phyloP scores from a whole-genome alignment of 2,329 filamentous ascomycete genomes.

The Cladosporium sp. region DNA sequence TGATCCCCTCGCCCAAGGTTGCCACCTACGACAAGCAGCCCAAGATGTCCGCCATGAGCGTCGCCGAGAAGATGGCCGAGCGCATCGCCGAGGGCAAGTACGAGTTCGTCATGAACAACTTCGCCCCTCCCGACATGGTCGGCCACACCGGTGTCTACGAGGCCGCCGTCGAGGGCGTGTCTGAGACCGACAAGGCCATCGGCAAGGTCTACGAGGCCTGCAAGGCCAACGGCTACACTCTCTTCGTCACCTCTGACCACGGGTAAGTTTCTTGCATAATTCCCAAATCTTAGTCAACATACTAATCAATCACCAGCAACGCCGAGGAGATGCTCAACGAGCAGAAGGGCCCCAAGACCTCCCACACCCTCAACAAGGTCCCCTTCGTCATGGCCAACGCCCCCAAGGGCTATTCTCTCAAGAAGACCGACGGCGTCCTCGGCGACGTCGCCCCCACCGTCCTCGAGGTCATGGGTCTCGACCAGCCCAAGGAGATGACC shows the following conservation, averaged over 20 bases:
- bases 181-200: conserved; percentile 90
- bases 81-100: conserved; percentile 80
- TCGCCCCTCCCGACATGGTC: conserved; percentile 98
- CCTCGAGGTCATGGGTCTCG: conserved; percentile 83
- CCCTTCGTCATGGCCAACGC: conserved; percentile 98
- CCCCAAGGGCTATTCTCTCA: conserved; percentile 80
- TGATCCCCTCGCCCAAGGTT: conserved; percentile 92
- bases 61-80: conserved; percentile 86
- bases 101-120: conserved; percentile 99
- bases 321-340: conserved; percentile 98
- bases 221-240: conserved; percentile 86
- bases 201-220: conserved; percentile 88
- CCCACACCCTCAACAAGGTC: conserved; percentile 96
- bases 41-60: conserved; percentile 89
- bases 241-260: conserved; percentile 96
- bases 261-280: conserved; percentile 50
- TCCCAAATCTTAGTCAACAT: conserved; percentile 7
- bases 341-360: conserved; percentile 95
- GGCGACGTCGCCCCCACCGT: conserved; percentile 97
- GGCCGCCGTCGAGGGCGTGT: conserved; percentile 78
- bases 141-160: conserved; percentile 98
- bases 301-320: conserved; percentile 51
- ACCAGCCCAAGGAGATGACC: conserved; percentile 89
- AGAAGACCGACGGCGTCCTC: conserved; percentile 82
- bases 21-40: conserved; percentile 93